Base-by-base conservation (phyloP, 306 rosid genomes). In the Cucurbita moschata region DNA sequence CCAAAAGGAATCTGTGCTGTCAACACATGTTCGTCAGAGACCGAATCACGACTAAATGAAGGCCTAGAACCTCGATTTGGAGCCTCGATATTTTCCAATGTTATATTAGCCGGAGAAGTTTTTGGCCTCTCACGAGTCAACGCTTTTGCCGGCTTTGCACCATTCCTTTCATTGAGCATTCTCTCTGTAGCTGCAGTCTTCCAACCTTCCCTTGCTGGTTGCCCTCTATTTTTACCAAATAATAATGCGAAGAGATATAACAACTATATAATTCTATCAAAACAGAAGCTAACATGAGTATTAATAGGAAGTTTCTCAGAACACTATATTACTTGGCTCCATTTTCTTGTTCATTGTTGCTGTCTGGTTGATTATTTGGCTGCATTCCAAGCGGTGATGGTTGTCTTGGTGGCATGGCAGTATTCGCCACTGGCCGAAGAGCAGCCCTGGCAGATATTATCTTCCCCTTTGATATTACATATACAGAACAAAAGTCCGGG, bases 381-480 rank as follows among this genome's bases (percentile, higher is more conserved):
- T 76, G 82, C 39, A 72, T 30, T 81, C 74, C 81, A 21, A 8
- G 78, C 38, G 80, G 9, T 18, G 80, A 26, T 21, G 77, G 47
- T 16, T 78, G 84, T 76, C 79, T 91, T 55, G 92, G 86, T 43
- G 87, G 84, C 7, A 47, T 19, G 12, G 56, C 77, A n/a, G 76
- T 43, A 35, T 88, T 89, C 37, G 80, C 72, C 67, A 81, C 76
- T 4, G 89, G 79, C 57, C 97, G 87, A 19, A 62, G 76, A 0
- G 99, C 96, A n/a, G 90, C 76, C 77, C 89, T 77, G 43, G 86
- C 83, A 7, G 88, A 78, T 30, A 86, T 60, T 79, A 86, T 72
- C 90, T 95, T 95, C 84, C 91, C 89, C 73, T 95, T 95, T 0
- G 94, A 88, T 76, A 95, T 88, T 19, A 95, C 83, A 49, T 87